phyloP scores from a whole-genome alignment of 495 filamentous ascomycete species.

The Annulohypoxylon stygium region DNA sequence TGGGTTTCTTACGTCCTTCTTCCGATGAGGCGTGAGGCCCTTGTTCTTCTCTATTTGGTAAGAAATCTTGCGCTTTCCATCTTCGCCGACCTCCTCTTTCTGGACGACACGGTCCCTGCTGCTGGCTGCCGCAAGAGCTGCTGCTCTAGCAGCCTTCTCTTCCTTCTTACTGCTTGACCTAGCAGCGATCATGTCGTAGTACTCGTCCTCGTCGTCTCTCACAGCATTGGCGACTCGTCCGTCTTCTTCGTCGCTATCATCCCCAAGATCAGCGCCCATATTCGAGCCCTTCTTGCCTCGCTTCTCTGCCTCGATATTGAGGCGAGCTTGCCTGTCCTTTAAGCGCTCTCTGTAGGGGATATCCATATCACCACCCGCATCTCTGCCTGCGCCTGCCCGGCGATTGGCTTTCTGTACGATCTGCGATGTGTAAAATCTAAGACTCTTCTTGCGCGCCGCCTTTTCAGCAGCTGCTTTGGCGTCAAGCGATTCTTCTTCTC shows the following conservation, averaged over 20 bases:
- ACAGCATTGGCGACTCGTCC: conserved; percentile 61
- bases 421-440: conserved; percentile 97
- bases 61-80: conserved; percentile 89
- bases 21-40: conserved; percentile 87
- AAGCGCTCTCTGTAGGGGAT: conserved; percentile 90
- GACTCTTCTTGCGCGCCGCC: conserved; percentile 82
- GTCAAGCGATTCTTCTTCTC: conserved; percentile 66
- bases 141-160: conserved; percentile 71
- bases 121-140: conserved; percentile 59
- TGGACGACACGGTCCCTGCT: conserved; percentile 68
- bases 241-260: conserved; percentile 73
- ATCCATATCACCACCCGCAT: conserved; percentile 91
- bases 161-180: conserved; percentile 77
- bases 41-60: conserved; percentile 98
- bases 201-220: conserved; percentile 76
- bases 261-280: conserved; percentile 70
- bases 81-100: conserved; percentile 71
- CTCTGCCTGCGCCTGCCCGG: conserved; percentile 81
- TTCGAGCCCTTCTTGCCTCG: conserved; percentile 77
- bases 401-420: conserved; percentile 92
- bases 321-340: conserved; percentile 82
- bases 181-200: conserved; percentile 88
- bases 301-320: conserved; percentile 88
- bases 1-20: conserved; percentile 93
- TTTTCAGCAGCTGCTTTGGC: conserved; percentile 78